phyloP scores from a whole-genome alignment of 805 yeast genomes.

The Teunomyces barrocoloradensis region DNA sequence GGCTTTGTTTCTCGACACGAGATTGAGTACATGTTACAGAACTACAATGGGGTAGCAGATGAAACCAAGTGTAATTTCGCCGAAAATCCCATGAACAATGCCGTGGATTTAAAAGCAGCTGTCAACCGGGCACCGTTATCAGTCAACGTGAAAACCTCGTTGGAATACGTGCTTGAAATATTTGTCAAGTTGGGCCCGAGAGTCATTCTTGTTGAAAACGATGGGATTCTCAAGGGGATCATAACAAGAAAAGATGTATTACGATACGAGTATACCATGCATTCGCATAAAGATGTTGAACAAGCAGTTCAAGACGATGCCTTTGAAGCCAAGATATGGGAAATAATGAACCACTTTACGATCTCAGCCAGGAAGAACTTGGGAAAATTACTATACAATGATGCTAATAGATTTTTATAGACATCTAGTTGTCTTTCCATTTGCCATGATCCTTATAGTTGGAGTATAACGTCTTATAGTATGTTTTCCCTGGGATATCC shows the following conservation, averaged over 20 bases:
- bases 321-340: constrained; percentile 38
- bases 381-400: constrained; percentile 31
- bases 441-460: constrained; percentile 77
- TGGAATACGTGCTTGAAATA: constrained; percentile 62
- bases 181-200: constrained; percentile 82
- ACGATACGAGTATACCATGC: constrained; percentile 51
- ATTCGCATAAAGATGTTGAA: constrained; percentile 12
- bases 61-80: constrained; percentile 18
- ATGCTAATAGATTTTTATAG: constrained; percentile 24
- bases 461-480: constrained; percentile 63
- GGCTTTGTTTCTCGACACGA: constrained; percentile 49
- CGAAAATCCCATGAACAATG: constrained; percentile 1
- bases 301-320: constrained; percentile 13
- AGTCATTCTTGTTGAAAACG: constrained; percentile 60
- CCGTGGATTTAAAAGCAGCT: constrained; percentile 23
- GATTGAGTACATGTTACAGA: constrained; percentile 26
- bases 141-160: constrained; percentile 49
- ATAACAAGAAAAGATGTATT: constrained; percentile 83
- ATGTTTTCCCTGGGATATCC: constrained; percentile 67
- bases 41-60: constrained; percentile 14
- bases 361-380: constrained; percentile 19
- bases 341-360: constrained; percentile 20
- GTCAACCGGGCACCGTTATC: constrained; percentile 62
- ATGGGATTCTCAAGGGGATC: constrained; percentile 67
- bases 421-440: constrained; percentile 58